These are phyloP conservation scores for Rutstroemia sp. DNA, from an alignment of 2,329 filamentous ascomycete species.

Conservation along the genomic window DNA sequence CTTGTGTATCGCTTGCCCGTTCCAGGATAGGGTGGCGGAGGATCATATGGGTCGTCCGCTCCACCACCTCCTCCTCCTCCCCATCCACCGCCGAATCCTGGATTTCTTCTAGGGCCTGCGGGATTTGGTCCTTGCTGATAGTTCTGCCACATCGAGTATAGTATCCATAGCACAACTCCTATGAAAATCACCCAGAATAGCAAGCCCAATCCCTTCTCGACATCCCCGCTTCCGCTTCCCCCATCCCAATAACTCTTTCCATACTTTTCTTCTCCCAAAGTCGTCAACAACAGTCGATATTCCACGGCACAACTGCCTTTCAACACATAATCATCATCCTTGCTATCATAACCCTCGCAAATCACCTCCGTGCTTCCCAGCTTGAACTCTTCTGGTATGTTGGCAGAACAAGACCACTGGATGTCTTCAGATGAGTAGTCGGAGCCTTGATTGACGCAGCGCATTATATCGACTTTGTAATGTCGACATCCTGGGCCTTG, in stretches of 20 bases:
- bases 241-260: slow-evolving; percentile 29
- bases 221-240: slow-evolving; percentile 1
- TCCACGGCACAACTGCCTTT: slow-evolving; percentile 91
- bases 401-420: slow-evolving; percentile 79
- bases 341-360: slow-evolving; percentile 77
- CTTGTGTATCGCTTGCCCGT: slow-evolving; percentile 19
- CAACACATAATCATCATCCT: slow-evolving; percentile 78
- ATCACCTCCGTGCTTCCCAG: slow-evolving; percentile 83
- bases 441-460: slow-evolving; percentile 78
- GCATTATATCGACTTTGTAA: slow-evolving; percentile 73
- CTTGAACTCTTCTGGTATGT: slow-evolving; percentile 52
- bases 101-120: slow-evolving; percentile 19
- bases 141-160: slow-evolving; percentile 45
- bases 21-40: slow-evolving; percentile 28
- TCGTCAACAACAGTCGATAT: slow-evolving; percentile 74
- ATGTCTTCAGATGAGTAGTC: slow-evolving; percentile 76
- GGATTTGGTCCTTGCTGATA: slow-evolving; percentile 26
- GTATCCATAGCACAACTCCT: slow-evolving; percentile 51
- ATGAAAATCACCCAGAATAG: slow-evolving; percentile 59
- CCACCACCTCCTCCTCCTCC: slow-evolving; percentile 32
- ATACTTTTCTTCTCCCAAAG: slow-evolving; percentile 64
- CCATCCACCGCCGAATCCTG: slow-evolving; percentile 35
- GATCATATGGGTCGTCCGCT: slow-evolving; percentile 22
- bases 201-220: slow-evolving; percentile 22
- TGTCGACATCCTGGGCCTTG: slow-evolving; percentile 45